Conservation (phyloP, 805 yeast species). For the Candida orba region DNA sequence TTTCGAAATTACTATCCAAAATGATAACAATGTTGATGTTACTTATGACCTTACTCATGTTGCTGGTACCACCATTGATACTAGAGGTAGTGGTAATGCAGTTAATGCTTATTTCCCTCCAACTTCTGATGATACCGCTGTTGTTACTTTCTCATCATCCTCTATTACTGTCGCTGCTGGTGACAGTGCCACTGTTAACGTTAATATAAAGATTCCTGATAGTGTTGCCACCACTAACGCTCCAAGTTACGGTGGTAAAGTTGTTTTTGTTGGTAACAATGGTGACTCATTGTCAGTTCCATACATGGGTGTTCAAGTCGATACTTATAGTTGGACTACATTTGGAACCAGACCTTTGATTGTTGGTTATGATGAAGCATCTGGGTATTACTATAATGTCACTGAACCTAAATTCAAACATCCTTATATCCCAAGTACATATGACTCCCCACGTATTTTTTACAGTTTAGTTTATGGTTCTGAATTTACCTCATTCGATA, state of each 20-base stretch:
- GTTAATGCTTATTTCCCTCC: constrained; percentile 8
- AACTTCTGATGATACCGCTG: constrained; percentile 2
- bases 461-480: constrained; percentile 8
- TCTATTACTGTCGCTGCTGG: constrained; percentile 9
- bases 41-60: constrained; percentile 6
- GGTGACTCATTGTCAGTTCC: constrained; percentile 13
- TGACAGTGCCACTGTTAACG: constrained; percentile 7
- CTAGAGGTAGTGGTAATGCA: constrained; percentile 1
- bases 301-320: constrained; percentile 13
- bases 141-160: constrained; percentile 1
- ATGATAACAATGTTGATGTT: constrained; percentile 7
- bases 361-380: constrained; percentile 2
- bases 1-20: constrained; percentile 8
- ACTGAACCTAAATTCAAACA: not conserved
- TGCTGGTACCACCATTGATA: constrained; percentile 6
- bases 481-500: constrained; percentile 9
- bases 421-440: not conserved
- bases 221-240: not conserved
- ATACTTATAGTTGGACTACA: constrained; percentile 9
- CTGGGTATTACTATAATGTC: constrained; percentile 4
- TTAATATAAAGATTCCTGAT: constrained; percentile 6
- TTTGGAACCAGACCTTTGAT: constrained; percentile 1
- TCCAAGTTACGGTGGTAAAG: constrained; percentile 11
- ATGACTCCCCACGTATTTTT: constrained; percentile 6
- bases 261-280: constrained; percentile 9